phyloP scores from a whole-genome alignment of 2,329 filamentous ascomycete genomes.

The Sporothrix sp. region DNA sequence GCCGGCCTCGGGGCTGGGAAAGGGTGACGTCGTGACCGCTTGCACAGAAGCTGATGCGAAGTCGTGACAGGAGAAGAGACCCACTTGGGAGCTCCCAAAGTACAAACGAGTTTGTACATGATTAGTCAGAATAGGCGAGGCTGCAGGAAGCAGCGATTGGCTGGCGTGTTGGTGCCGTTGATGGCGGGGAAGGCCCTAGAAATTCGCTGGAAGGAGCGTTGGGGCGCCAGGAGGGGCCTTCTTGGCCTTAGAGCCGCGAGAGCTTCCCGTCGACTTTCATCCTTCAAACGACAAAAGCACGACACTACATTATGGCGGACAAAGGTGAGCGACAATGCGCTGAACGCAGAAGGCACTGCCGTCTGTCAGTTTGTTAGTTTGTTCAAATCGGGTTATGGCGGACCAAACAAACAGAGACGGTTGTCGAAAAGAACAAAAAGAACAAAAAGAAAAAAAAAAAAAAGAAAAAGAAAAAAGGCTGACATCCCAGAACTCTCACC shows the following conservation, averaged over 20 bases:
- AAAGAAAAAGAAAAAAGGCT: background rate
- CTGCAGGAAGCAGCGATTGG: conserved; percentile 5
- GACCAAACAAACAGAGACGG: too few relatives aligned
- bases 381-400: too few relatives aligned
- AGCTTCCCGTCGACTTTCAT: too few relatives aligned
- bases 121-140: conserved; percentile 11
- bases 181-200: conserved; percentile 13
- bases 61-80: too few relatives aligned
- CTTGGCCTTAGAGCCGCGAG: too few relatives aligned
- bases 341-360: too few relatives aligned
- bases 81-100: background rate
- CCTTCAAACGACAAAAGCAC: too few relatives aligned
- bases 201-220: background rate
- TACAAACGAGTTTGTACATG: too few relatives aligned
- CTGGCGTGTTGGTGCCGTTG: background rate
- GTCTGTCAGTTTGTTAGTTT: too few relatives aligned
- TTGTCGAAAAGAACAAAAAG: background rate
- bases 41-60: background rate
- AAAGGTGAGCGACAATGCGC: conserved; percentile 9
- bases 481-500: conserved; percentile 38
- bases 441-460: background rate
- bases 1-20: too few relatives aligned
- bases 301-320: conserved; percentile 5
- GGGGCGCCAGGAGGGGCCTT: background rate
- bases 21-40: too few relatives aligned